Percentiles rank a stretch among this genome's conserved stretches.
Evolutionary conservation across 2,329 filamentous ascomycete species (phyloP).

Genomic region (Aspergillus transmontanensis): DNA sequence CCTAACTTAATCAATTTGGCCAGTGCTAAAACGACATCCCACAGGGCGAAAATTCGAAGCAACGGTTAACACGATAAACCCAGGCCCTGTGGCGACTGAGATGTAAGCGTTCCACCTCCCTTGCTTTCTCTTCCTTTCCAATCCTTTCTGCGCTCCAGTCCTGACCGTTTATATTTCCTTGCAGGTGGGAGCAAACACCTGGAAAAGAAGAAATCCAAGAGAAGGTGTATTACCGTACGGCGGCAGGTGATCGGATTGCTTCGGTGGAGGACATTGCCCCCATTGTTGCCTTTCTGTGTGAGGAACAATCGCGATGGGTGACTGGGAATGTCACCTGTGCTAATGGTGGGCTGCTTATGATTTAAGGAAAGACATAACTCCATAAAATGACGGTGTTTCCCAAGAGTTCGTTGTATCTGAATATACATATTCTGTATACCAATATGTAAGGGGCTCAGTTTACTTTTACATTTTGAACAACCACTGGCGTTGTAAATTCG

Average conservation of each 20-base stretch:
- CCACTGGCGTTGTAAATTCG: no score
- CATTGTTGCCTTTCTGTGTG: slow-evolving; percentile 17
- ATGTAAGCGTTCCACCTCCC: not conserved
- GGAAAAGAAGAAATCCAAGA: slow-evolving; percentile 4
- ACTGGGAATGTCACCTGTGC: slow-evolving; percentile 16
- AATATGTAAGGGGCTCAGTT: no score
- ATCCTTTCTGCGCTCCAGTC: not conserved
- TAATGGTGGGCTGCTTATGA: slow-evolving; percentile 8
- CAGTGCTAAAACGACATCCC: not conserved
- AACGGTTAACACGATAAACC: slow-evolving; percentile 7
- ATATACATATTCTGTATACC: no score
- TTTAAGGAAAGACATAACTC: not conserved
- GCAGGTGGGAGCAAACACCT: not conserved
- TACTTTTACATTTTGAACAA: no score
- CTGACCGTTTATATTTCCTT: not conserved
- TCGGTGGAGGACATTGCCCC: slow-evolving; percentile 17
- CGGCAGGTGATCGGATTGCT: slow-evolving; percentile 11
- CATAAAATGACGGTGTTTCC: no score
- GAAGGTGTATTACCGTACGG: not conserved
- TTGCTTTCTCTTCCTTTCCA: not conserved
- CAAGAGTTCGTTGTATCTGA: no score
- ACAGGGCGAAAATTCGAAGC: slow-evolving; percentile 4
- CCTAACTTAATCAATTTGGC: not conserved
- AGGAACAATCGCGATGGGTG: slow-evolving; percentile 16
- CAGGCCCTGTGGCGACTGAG: slow-evolving; percentile 5